Conservation (phyloP, 352 stramenopile species). For the Globisporangium nunn region DNA sequence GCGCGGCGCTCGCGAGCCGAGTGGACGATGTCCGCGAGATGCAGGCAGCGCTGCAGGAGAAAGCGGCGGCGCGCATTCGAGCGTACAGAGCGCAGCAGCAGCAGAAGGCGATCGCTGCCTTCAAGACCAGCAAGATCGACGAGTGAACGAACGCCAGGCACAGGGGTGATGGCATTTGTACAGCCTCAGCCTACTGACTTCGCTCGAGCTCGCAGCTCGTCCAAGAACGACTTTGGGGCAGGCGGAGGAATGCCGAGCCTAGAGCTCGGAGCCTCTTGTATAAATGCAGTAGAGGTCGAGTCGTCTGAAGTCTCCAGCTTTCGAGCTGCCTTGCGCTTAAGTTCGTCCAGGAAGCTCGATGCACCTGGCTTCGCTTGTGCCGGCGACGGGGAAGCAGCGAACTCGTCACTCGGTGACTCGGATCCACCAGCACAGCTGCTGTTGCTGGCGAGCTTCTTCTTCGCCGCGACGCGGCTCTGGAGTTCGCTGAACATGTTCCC, state of each 20-base stretch:
- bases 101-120: not conserved
- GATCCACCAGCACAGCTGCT: not conserved
- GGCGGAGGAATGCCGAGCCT: not conserved
- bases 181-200: constrained; percentile 1
- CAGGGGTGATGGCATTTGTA: not conserved
- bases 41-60: constrained; percentile 43
- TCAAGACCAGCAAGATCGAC: not conserved
- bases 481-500: constrained; percentile 33
- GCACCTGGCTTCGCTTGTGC: not conserved
- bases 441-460: not conserved
- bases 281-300: not conserved
- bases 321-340: constrained; percentile 23
- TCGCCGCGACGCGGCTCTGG: constrained; percentile 23
- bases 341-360: constrained; percentile 43
- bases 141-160: not conserved
- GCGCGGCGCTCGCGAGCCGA: constrained; percentile 26
- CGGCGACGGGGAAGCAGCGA: not conserved
- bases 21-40: constrained; percentile 43
- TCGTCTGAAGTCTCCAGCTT: not conserved
- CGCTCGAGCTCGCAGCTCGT: constrained; percentile 8
- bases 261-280: not conserved
- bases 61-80: constrained; percentile 46
- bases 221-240: constrained; percentile 10
- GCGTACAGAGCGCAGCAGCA: constrained; percentile 20
- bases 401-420: no score